A percentile compares a stretch with the other conserved stretches of the same genome.
Evolutionary conservation across 805 yeast species (phyloP).

Genomic region (Metschnikowia drakensbergensis): DNA sequence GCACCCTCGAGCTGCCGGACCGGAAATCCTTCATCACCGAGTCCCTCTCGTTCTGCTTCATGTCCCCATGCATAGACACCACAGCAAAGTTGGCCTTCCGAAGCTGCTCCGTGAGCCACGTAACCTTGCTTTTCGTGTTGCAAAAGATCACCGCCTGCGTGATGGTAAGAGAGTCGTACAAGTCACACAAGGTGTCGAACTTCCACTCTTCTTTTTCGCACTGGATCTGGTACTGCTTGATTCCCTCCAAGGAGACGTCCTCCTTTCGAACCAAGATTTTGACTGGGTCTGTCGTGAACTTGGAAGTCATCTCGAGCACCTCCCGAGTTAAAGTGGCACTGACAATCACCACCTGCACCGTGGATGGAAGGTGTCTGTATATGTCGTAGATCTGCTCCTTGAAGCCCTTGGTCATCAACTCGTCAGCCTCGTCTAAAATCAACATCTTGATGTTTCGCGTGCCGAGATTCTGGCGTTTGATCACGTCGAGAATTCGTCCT

Average conservation of each 20-base stretch:
- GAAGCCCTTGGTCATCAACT: conserved; percentile 87
- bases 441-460: conserved; percentile 81
- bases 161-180: conserved; percentile 90
- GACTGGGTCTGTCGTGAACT: conserved; percentile 90
- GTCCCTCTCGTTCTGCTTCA: conserved; percentile 94
- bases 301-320: conserved; percentile 85
- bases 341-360: conserved; percentile 88
- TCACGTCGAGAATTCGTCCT: conserved; percentile 90
- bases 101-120: conserved; percentile 80
- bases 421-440: conserved; percentile 96
- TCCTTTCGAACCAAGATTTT: conserved; percentile 93
- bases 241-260: conserved; percentile 90
- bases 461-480: conserved; percentile 72
- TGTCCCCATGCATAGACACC: conserved; percentile 94
- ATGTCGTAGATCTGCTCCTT: conserved; percentile 93
- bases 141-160: conserved; percentile 98
- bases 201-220: conserved; percentile 93
- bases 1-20: conserved; percentile 85
- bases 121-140: conserved; percentile 94
- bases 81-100: conserved; percentile 82
- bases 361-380: conserved; percentile 76
- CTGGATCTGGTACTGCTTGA: conserved; percentile 85
- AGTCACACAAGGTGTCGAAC: conserved; percentile 89
- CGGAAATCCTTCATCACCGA: conserved; percentile 94
- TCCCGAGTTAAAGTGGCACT: conserved; percentile 93